Conservation (phyloP, 768 basidiomycete genomes). For the Tulasnella sp. region DNA sequence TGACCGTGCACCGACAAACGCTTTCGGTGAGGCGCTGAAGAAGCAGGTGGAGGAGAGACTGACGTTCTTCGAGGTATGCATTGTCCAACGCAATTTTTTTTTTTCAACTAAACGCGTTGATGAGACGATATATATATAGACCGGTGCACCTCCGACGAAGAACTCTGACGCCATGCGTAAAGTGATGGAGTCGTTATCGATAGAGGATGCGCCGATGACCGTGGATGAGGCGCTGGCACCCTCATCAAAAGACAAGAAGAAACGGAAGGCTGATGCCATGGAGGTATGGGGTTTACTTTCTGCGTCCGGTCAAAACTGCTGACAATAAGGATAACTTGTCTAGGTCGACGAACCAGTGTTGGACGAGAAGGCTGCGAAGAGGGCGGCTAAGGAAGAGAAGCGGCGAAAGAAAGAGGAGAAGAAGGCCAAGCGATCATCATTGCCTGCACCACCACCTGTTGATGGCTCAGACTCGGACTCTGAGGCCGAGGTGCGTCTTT, state of each 20-base stretch:
- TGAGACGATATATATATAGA: constrained; percentile 24
- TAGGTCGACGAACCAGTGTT: constrained; percentile 30
- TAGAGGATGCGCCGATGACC: constrained; percentile 38
- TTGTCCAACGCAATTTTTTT: too few relatives aligned
- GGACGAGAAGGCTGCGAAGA: constrained; percentile 48
- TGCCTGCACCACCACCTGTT: constrained; percentile 25
- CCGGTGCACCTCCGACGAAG: constrained; percentile 77
- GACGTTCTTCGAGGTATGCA: constrained; percentile 66
- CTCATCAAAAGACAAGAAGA: constrained; percentile 38
- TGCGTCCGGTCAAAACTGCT: neutral
- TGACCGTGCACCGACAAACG: constrained; percentile 51
- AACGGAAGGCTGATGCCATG: constrained; percentile 28
- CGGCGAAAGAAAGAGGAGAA: constrained; percentile 59
- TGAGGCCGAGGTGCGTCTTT: neutral
- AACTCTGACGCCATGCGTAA: constrained; percentile 82
- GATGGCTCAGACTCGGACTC: constrained; percentile 22
- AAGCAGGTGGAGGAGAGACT: constrained; percentile 93
- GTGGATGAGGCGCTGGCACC: constrained; percentile 40
- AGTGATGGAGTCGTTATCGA: constrained; percentile 67
- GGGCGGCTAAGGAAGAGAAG: constrained; percentile 66
- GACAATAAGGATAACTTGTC: constrained; percentile 20
- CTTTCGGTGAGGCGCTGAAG: constrained; percentile 90
- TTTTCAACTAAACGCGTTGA: neutral
- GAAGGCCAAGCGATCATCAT: constrained; percentile 29
- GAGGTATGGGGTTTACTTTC: constrained; percentile 15